Percentiles rank a stretch among this genome's conserved stretches.
These are phyloP conservation scores for Kuraishia borneana DNA, from an alignment of 805 yeast genomes.

Conservation along the genomic window DNA sequence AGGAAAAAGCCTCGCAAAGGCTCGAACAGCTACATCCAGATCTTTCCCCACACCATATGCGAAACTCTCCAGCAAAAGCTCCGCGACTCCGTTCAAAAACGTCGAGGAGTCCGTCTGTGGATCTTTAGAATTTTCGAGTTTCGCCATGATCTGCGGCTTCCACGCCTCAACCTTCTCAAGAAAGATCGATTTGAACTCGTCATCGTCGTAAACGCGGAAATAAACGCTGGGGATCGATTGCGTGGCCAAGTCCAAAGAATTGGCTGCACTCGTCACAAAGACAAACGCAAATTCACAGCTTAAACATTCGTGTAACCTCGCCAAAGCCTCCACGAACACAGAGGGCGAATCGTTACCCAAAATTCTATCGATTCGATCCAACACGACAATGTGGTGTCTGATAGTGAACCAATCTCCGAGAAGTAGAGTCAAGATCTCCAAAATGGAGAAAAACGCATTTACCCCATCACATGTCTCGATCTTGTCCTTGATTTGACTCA, in stretches of 20 bases:
- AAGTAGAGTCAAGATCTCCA: background rate
- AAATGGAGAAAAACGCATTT: background rate
- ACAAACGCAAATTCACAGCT: constrained; percentile 21
- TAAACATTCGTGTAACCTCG: constrained; percentile 31
- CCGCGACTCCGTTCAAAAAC: constrained; percentile 11
- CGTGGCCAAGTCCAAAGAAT: constrained; percentile 25
- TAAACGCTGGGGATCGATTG: constrained; percentile 26
- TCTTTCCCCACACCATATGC: constrained; percentile 33
- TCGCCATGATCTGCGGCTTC: background rate
- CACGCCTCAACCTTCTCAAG: constrained; percentile 12
- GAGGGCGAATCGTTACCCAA: constrained; percentile 25
- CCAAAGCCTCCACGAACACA: constrained; percentile 27
- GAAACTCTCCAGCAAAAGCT: constrained; percentile 32
- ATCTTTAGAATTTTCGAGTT: background rate
- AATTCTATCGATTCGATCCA: constrained; percentile 32
- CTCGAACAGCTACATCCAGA: constrained; percentile 20
- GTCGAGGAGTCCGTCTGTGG: background rate
- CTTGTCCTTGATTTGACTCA: constrained; percentile 6
- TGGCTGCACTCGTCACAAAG: constrained; percentile 28
- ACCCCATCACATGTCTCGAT: background rate
- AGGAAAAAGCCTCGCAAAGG: constrained; percentile 18
- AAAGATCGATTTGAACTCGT: constrained; percentile 25
- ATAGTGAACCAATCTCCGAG: constrained; percentile 10
- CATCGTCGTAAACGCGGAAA: constrained; percentile 25
- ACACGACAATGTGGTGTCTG: constrained; percentile 30